Evolutionary conservation across 2,329 filamentous ascomycete species (phyloP).

Genomic region (Aspergillus clavatus): DNA sequence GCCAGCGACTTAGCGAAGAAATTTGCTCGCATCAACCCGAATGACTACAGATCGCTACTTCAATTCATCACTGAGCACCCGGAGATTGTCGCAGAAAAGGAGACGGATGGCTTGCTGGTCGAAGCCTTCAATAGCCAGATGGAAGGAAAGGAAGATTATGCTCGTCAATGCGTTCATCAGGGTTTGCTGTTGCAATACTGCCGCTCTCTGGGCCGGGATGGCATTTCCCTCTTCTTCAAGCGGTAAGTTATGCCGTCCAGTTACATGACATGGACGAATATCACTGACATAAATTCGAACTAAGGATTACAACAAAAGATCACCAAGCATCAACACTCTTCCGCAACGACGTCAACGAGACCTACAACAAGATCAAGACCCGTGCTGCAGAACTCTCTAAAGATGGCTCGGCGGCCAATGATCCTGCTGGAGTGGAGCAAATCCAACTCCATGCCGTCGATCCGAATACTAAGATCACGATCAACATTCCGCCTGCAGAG

Average conservation of each 20-base stretch:
- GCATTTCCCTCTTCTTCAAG: slow-evolving; percentile 91
- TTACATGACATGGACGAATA: not conserved
- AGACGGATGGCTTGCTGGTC: slow-evolving; percentile 85
- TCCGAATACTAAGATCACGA: slow-evolving; percentile 85
- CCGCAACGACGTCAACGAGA: slow-evolving; percentile 84
- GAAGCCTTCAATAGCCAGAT: slow-evolving; percentile 87
- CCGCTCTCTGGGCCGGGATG: slow-evolving; percentile 78
- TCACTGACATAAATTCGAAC: slow-evolving; percentile 8
- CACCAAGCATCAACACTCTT: slow-evolving; percentile 91
- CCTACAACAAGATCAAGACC: slow-evolving; percentile 74
- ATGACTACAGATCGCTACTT: slow-evolving; percentile 68
- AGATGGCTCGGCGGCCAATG: slow-evolving; percentile 50
- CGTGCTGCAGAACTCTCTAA: slow-evolving; percentile 69
- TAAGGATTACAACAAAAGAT: slow-evolving; percentile 71
- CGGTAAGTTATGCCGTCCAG: slow-evolving; percentile 44
- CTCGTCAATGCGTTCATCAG: slow-evolving; percentile 86
- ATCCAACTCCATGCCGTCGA: slow-evolving; percentile 97
- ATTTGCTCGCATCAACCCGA: slow-evolving; percentile 72
- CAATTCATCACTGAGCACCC: slow-evolving; percentile 76
- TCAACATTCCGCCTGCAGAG: slow-evolving; percentile 67
- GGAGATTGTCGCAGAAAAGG: slow-evolving; percentile 71
- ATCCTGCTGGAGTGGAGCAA: slow-evolving; percentile 72
- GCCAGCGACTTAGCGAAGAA: slow-evolving; percentile 71
- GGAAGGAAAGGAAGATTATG: slow-evolving; percentile 68
- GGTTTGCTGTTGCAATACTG: slow-evolving; percentile 92